Evolutionary conservation across 345 rosid genomes (phyloP).

Genomic region (Eucalyptus cloeziana): DNA sequence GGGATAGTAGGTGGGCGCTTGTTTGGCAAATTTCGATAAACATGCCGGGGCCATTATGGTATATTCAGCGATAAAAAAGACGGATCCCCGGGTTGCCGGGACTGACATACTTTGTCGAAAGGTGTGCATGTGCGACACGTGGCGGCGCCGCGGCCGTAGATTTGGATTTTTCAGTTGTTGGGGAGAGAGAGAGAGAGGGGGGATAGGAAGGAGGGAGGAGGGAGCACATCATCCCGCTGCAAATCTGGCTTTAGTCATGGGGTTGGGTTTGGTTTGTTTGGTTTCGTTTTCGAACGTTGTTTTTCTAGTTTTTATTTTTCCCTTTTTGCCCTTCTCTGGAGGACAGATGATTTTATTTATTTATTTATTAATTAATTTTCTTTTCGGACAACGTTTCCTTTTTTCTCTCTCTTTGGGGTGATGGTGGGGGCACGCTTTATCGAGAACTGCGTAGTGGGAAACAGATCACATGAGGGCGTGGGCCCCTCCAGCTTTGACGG

Average conservation of each 20-base stretch:
- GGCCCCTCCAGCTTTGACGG: not conserved
- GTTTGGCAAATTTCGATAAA: not conserved
- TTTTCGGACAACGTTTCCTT: not conserved
- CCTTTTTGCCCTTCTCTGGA: not conserved
- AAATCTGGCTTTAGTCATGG: not conserved
- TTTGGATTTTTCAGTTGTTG: not conserved
- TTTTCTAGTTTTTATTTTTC: not conserved
- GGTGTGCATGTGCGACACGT: not conserved
- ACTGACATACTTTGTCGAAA: not conserved
- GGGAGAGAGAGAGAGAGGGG: not conserved
- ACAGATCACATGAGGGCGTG: not conserved
- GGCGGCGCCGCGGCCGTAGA: not conserved
- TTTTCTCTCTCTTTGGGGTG: not conserved
- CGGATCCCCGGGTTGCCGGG: no score
- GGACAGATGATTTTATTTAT: not conserved
- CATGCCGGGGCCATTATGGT: not conserved
- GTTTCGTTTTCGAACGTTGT: not conserved
- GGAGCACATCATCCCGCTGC: not conserved
- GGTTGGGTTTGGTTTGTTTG: not conserved
- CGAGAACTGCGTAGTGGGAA: not conserved
- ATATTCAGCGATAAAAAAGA: not conserved
- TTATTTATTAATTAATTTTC: not conserved
- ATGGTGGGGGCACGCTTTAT: not conserved
- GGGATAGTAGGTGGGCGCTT: no score
- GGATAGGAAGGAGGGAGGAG: not conserved